A percentile compares a stretch with the other conserved stretches of the same genome.
Evolutionary conservation across 2,329 filamentous ascomycete species (phyloP).

Genomic region (Ascochyta koolunga): DNA sequence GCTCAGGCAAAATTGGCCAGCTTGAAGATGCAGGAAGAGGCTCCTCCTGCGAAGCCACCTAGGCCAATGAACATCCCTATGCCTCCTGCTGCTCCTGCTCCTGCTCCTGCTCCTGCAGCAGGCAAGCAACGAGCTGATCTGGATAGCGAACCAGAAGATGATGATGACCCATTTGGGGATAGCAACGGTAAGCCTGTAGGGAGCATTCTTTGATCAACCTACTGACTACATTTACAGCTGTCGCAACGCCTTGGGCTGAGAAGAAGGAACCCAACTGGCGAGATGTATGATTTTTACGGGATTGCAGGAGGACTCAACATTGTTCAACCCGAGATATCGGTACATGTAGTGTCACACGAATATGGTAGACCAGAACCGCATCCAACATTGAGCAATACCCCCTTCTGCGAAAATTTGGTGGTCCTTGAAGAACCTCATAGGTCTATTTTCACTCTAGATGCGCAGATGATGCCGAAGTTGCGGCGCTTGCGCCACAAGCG

Average conservation of each 20-base stretch:
- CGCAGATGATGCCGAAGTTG: not conserved
- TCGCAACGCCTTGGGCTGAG: conserved; percentile 58
- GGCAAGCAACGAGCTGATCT: conserved; percentile 55
- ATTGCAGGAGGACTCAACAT: not conserved
- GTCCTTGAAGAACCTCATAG: not conserved
- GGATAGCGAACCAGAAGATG: conserved; percentile 63
- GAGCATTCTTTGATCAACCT: not conserved
- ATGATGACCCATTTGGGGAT: conserved; percentile 88
- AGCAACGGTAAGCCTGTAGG: conserved; percentile 61
- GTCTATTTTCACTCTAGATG: not conserved
- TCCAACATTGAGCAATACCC: no score
- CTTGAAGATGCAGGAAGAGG: conserved; percentile 49
- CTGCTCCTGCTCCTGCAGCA: conserved; percentile 32
- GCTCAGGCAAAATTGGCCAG: conserved; percentile 54
- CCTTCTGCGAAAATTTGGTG: not conserved
- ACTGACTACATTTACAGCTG: conserved; percentile 45
- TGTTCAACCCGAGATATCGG: no score
- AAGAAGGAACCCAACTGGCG: conserved; percentile 44
- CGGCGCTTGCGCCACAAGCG: conserved; percentile 1
- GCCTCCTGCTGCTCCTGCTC: conserved; percentile 32
- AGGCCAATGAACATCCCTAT: conserved; percentile 53
- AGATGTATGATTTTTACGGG: conserved; percentile 43
- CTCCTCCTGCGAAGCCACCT: conserved; percentile 57
- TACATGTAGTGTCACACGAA: no score
- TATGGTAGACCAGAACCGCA: no score